A percentile compares a stretch with the other conserved stretches of the same genome.
These are phyloP conservation scores for Nitzschia sp. DNA, from an alignment of 108 stramenopile species.

Conservation along the genomic window DNA sequence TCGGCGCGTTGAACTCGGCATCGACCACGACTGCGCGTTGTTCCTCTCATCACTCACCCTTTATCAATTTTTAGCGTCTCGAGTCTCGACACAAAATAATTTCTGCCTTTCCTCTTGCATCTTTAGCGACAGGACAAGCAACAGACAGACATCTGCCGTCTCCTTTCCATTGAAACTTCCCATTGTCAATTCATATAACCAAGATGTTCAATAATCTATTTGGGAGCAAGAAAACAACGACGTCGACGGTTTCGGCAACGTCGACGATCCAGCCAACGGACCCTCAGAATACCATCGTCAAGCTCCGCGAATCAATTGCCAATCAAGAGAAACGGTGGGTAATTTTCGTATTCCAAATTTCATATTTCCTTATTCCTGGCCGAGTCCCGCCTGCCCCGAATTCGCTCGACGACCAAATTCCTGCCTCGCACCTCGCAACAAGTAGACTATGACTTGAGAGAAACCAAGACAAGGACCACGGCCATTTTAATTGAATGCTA, in stretches of 20 bases:
- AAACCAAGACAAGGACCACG: too few species aligned
- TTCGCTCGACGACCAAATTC: not conserved
- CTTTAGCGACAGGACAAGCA: not conserved
- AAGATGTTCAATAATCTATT: conserved; percentile 42
- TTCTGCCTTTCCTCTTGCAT: not conserved
- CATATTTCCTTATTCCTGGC: conserved; percentile 10
- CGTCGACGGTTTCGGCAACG: conserved; percentile 41
- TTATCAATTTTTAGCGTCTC: too few species aligned
- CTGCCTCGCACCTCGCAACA: too few species aligned
- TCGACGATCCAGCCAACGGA: conserved; percentile 31
- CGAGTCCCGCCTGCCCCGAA: not conserved
- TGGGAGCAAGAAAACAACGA: conserved; percentile 45
- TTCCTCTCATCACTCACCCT: too few species aligned
- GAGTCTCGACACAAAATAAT: not conserved
- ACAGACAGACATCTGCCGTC: not conserved
- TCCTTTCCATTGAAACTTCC: not conserved
- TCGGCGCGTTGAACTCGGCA: too few species aligned
- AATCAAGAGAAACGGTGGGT: conserved; percentile 87
- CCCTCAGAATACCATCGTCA: conserved; percentile 62
- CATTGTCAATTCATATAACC: not conserved
- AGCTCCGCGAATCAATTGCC: conserved; percentile 70
- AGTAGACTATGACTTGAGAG: not conserved
- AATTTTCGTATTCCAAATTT: conserved; percentile 29
- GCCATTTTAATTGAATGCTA: too few species aligned
- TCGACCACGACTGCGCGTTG: too few species aligned